Conservation (phyloP, 805 yeast species). For the Nakazawaea populi region DNA sequence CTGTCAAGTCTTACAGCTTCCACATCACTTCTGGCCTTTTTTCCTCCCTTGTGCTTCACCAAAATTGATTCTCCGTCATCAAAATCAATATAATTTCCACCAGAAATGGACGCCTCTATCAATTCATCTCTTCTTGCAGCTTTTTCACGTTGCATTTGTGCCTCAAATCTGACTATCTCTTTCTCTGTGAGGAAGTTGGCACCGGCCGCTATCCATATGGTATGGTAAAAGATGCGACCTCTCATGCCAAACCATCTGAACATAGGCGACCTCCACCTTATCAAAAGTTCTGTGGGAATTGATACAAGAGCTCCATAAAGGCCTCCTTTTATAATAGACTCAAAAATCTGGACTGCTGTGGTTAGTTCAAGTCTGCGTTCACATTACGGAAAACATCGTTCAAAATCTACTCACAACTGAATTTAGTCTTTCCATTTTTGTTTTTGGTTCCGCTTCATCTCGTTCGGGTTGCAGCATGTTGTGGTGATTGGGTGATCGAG, state of each 20-base stretch:
- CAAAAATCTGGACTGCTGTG: constrained; percentile 14
- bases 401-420: constrained; percentile 5
- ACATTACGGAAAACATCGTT: no score
- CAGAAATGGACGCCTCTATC: constrained; percentile 25
- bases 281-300: constrained; percentile 27
- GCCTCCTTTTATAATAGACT: constrained; percentile 27
- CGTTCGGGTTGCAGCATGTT: background rate
- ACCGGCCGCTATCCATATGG: constrained; percentile 29
- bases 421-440: constrained; percentile 10
- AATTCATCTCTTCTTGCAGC: constrained; percentile 23
- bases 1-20: constrained; percentile 3
- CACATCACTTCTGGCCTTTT: constrained; percentile 9
- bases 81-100: constrained; percentile 22
- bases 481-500: background rate
- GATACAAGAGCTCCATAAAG: constrained; percentile 31
- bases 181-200: constrained; percentile 30
- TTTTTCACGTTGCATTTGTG: constrained; percentile 23
- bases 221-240: constrained; percentile 30
- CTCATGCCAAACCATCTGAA: constrained; percentile 30
- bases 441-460: background rate
- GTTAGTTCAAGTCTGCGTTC: background rate
- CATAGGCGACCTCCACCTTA: constrained; percentile 30
- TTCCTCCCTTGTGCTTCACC: constrained; percentile 7
- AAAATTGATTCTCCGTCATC: constrained; percentile 19
- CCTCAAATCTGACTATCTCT: constrained; percentile 28